phyloP scores from a whole-genome alignment of 2,329 filamentous ascomycete genomes.

The Teratosphaeriaceae sp. region DNA sequence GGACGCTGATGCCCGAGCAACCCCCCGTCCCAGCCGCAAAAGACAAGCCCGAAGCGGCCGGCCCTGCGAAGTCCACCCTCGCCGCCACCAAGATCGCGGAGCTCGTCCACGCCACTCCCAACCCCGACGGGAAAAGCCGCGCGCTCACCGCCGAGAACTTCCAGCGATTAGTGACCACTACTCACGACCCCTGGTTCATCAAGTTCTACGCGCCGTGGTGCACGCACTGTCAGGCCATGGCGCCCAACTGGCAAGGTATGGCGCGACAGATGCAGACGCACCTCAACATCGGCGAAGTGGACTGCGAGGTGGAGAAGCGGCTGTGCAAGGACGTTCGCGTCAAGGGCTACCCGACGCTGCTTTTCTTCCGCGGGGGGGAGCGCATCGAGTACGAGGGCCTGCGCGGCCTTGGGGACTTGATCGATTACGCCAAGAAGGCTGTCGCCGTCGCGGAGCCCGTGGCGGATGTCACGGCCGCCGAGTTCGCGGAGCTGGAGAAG shows the following conservation, averaged over 20 bases:
- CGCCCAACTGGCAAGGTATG: slow-evolving; percentile 82
- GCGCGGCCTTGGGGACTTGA: slow-evolving; percentile 82
- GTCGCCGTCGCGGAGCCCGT: slow-evolving; percentile 71
- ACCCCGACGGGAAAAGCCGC: slow-evolving; percentile 68
- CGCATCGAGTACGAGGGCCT: slow-evolving; percentile 89
- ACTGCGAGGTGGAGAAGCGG: slow-evolving; percentile 77
- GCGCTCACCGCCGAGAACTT: slow-evolving; percentile 78
- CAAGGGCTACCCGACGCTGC: slow-evolving; percentile 75
- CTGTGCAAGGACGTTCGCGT: slow-evolving; percentile 90
- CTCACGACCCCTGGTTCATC: slow-evolving; percentile 92
- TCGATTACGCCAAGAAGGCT: slow-evolving; percentile 80
- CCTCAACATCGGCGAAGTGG: slow-evolving; percentile 91
- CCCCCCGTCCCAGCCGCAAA: slow-evolving; percentile 11
- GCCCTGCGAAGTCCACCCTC: slow-evolving; percentile 38
- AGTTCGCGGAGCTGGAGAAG: slow-evolving; percentile 77
- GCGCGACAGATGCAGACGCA: slow-evolving; percentile 84
- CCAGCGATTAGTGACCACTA: slow-evolving; percentile 75
- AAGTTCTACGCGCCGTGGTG: slow-evolving; percentile 99
- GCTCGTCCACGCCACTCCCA: slow-evolving; percentile 47
- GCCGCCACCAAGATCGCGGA: slow-evolving; percentile 43
- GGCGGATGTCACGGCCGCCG: slow-evolving; percentile 67
- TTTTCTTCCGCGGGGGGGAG: slow-evolving; percentile 89
- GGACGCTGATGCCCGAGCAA: slow-evolving; percentile 11
- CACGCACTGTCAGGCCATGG: slow-evolving; percentile 87
- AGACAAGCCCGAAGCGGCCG: slow-evolving; percentile 28